phyloP scores from a whole-genome alignment of 352 stramenopile species.

The Pythium scleroteichum region DNA sequence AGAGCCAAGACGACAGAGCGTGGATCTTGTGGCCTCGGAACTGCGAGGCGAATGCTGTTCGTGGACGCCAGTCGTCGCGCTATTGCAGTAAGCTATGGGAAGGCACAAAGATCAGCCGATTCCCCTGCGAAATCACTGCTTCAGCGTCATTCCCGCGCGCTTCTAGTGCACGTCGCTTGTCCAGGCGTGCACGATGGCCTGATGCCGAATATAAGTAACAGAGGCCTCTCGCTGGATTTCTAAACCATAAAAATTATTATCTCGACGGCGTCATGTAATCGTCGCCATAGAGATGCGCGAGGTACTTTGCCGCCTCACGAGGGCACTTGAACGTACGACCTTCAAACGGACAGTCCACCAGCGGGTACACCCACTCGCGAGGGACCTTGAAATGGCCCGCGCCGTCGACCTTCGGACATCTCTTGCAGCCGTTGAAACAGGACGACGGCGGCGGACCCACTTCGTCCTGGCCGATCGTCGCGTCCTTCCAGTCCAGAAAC shows the following conservation, averaged over 20 bases:
- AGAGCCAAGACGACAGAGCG: not conserved
- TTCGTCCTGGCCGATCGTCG: constrained; percentile 1
- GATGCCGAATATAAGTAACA: too few species aligned
- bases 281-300: constrained; percentile 26
- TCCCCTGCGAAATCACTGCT: too few species aligned
- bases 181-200: too few species aligned
- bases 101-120: too few species aligned
- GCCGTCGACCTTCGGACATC: constrained; percentile 14
- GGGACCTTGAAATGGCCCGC: constrained; percentile 25
- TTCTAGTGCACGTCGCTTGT: too few species aligned
- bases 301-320: constrained; percentile 23
- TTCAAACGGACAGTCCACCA: constrained; percentile 29
- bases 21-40: too few species aligned
- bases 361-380: constrained; percentile 30
- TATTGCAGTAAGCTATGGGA: too few species aligned
- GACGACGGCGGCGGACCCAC: constrained; percentile 27
- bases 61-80: too few species aligned
- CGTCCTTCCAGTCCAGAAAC: constrained; percentile 28
- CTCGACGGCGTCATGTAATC: constrained; percentile 11
- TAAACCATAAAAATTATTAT: not conserved
- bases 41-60: too few species aligned
- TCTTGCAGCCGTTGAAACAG: constrained; percentile 29
- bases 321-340: constrained; percentile 26
- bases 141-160: too few species aligned
- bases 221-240: too few species aligned